These are phyloP conservation scores for Stipa capillata DNA, from an alignment of 176 grass and related monocot species.

Conservation along the genomic window DNA sequence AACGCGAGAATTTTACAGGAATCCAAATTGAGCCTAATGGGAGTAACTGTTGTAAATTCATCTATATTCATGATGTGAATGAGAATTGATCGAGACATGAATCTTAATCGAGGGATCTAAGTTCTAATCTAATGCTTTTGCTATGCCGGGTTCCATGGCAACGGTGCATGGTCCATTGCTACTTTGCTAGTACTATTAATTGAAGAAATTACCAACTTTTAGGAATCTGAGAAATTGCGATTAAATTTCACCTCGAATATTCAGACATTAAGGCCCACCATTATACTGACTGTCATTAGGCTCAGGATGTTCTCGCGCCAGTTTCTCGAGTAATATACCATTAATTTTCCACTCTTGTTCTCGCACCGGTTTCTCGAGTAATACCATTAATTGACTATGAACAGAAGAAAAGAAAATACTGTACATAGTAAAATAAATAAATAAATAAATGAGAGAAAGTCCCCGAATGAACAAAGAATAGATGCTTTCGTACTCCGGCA, in stretches of 20 bases:
- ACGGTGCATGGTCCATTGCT: background rate
- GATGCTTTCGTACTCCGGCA: slow-evolving; percentile 4
- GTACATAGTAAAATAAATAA: too few relatives aligned
- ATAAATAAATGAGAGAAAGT: background rate
- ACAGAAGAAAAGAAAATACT: background rate
- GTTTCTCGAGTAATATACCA: too few relatives aligned
- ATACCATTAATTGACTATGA: background rate
- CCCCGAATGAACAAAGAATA: background rate
- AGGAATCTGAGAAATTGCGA: background rate
- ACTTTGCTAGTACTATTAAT: background rate
- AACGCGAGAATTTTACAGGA: background rate
- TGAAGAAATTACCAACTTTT: background rate
- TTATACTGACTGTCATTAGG: too few relatives aligned
- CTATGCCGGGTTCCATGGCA: background rate
- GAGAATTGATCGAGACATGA: too few relatives aligned
- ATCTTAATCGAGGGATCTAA: background rate
- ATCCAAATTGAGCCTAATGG: background rate
- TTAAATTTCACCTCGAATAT: background rate
- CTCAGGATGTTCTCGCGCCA: too few relatives aligned
- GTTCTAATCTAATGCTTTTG: background rate
- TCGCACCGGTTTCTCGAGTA: too few relatives aligned
- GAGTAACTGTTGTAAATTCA: too few relatives aligned
- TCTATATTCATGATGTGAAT: too few relatives aligned
- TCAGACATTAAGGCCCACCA: background rate
- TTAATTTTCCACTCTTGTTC: too few relatives aligned